Evolutionary conservation across 106 monocot genomes (phyloP).

Genomic region (Vanilla planifolia): DNA sequence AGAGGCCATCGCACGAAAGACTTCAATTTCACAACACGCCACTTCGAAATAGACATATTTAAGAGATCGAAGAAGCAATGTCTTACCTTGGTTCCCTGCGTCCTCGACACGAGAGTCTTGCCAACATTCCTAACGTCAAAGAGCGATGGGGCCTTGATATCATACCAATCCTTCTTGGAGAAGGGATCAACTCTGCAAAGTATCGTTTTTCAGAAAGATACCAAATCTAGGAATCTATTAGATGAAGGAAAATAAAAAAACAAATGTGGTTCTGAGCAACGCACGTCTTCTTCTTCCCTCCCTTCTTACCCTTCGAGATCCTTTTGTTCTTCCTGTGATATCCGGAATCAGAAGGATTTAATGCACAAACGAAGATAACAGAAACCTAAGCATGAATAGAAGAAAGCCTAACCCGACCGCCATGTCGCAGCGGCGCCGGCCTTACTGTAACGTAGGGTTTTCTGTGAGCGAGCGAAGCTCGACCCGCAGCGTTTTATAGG

Average conservation of each 20-base stretch:
- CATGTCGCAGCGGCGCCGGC: conserved; percentile 3
- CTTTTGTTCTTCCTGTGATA: conserved; percentile 81
- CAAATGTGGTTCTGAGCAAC: background rate
- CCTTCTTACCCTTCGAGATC: conserved; percentile 96
- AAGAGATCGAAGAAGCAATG: too few relatives aligned
- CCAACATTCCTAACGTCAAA: conserved; percentile 73
- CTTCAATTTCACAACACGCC: too few relatives aligned
- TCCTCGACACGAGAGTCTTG: conserved; percentile 91
- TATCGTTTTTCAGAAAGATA: background rate
- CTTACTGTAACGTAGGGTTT: too few relatives aligned
- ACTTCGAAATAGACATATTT: too few relatives aligned
- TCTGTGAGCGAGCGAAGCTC: too few relatives aligned
- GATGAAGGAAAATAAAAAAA: background rate
- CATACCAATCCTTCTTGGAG: conserved; percentile 96
- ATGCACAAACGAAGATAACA: background rate
- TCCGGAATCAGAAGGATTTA: background rate
- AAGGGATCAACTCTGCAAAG: conserved; percentile 81
- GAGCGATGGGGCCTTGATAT: conserved; percentile 82
- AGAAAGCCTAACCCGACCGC: conserved; percentile 16
- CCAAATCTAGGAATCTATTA: background rate
- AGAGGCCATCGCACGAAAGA: too few relatives aligned
- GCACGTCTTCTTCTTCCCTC: conserved; percentile 95
- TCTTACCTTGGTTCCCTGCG: conserved; percentile 88
- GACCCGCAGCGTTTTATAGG: too few relatives aligned
- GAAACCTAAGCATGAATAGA: background rate